phyloP scores from a whole-genome alignment of 2,329 filamentous ascomycete species.

The Westerdykella aurantiaca region DNA sequence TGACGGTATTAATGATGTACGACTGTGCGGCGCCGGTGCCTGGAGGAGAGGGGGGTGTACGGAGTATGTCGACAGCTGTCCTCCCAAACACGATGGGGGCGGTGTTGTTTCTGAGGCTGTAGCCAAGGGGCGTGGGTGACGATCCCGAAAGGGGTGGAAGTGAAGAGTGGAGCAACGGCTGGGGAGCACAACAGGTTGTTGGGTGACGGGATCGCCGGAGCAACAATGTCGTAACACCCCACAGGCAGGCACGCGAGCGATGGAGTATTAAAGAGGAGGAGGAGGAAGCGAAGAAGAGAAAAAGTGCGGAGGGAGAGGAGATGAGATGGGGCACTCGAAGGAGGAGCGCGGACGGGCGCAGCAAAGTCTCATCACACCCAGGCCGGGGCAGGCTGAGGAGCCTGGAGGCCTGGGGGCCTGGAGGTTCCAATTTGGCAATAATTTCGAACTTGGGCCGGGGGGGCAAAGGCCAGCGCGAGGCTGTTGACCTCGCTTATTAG shows the following conservation, averaged over 20 bases:
- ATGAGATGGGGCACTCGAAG: neutral
- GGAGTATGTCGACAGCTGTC: neutral
- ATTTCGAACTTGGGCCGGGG: neutral
- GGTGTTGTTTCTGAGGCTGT: neutral
- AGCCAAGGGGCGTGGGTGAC: neutral
- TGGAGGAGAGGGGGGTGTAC: neutral
- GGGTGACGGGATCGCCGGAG: no score
- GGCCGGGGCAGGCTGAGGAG: no score
- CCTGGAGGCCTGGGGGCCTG: no score
- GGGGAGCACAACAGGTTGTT: no score
- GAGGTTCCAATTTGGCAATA: no score
- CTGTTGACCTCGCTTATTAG: slow-evolving; percentile 3
- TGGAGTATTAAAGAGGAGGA: neutral
- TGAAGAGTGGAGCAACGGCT: neutral
- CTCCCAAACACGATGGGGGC: neutral
- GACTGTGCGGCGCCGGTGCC: neutral
- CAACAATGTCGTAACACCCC: no score
- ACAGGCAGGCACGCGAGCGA: no score
- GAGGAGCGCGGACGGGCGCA: neutral
- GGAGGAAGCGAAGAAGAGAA: slow-evolving; percentile 1
- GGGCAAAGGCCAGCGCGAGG: neutral
- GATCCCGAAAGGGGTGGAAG: slow-evolving; percentile 1
- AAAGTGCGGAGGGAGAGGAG: neutral
- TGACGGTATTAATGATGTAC: no score
- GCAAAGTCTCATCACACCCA: neutral